Evolutionary conservation across 805 yeast species (phyloP), one percentile per base, ranked within the genome.

Genomic region (Pichia thaimueangensis): DNA sequence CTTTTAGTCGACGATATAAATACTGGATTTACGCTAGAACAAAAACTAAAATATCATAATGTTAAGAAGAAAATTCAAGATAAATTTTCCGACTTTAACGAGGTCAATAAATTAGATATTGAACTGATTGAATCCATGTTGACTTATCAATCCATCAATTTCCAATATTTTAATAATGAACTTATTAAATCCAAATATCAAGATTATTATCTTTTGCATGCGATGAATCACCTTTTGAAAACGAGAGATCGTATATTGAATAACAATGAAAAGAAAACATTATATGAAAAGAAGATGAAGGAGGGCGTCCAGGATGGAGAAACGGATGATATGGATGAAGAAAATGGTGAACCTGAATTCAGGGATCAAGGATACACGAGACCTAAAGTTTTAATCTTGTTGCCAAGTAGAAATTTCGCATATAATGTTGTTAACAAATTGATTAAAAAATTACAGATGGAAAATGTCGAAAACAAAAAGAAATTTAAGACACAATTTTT

Each of bases 291-390:
- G 31, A 52, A 53, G 31, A 51, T 60, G 9, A 65, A 67, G 21
- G 76, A 71, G 39, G 67, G 65, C 2, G 43, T 43, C 12, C 28
- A 48, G 4, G 55, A 53, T 2, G 56, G 59, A 8, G 32, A 39
- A 7, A 30, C 47, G 4, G 54, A 53, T 3, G 56, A 59, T 10
- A 15, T 8, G 12, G 53, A 50, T 13, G 51, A 55, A 20, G 80
- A 32, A 9, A 22, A 22, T 19, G 8, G 16, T 11, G 35, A 74
- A 46, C 75, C 75, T 11, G 94, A 86, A 53, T 71, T 73, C 49
- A 68, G 95, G 43, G 98, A 93, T 59, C 97, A 93, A 62, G 97
- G 98, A 23, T 93, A 87, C 59, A 89, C 96, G 0, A 73, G 97
- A 48, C 95, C 98, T 1, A 89, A 88, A 55, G 88, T 83, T 2